These are phyloP conservation scores for Fusarium praegraminearum DNA, from an alignment of 2,329 filamentous ascomycete species.

Conservation along the genomic window DNA sequence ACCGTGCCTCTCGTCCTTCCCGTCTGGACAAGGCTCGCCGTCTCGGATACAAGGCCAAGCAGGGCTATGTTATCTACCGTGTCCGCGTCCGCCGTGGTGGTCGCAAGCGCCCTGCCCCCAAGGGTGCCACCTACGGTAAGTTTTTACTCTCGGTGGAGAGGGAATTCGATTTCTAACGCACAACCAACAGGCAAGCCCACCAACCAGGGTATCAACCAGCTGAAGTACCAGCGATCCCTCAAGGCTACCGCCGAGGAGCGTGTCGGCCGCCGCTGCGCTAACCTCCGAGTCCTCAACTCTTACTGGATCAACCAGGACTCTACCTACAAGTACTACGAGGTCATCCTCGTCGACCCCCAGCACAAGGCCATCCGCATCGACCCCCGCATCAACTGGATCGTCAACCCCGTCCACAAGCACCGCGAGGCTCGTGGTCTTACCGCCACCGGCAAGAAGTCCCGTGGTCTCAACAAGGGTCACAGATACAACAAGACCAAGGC, in stretches of 20 bases:
- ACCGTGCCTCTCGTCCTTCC: constrained; percentile 97
- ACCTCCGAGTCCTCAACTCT: constrained; percentile 99
- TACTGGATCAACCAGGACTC: constrained; percentile 99
- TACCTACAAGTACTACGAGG: constrained; percentile 99
- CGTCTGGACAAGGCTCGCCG: constrained; percentile 99
- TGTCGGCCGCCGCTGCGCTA: constrained; percentile 98
- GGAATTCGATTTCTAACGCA: constrained; percentile 37
- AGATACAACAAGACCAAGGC: constrained; percentile 98
- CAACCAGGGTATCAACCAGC: constrained; percentile 99
- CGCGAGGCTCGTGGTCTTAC: constrained; percentile 98
- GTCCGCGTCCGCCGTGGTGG: constrained; percentile 98
- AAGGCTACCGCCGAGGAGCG: constrained; percentile 98
- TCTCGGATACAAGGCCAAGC: constrained; percentile 99
- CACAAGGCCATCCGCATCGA: constrained; percentile 99
- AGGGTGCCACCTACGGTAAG: constrained; percentile 99
- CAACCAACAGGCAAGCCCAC: constrained; percentile 89
- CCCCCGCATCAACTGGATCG: constrained; percentile 99
- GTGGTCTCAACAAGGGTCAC: constrained; percentile 99
- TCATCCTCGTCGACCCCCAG: constrained; percentile 99
- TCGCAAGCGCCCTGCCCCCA: constrained; percentile 94
- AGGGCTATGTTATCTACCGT: constrained; percentile 99
- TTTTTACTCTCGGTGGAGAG: constrained; percentile 27
- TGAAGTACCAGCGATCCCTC: constrained; percentile 99
- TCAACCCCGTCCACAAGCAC: constrained; percentile 99
- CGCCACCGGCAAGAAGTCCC: constrained; percentile 98